These are phyloP conservation scores for Fragaria iinumae DNA, from an alignment of 306 rosid species.

Conservation along the genomic window DNA sequence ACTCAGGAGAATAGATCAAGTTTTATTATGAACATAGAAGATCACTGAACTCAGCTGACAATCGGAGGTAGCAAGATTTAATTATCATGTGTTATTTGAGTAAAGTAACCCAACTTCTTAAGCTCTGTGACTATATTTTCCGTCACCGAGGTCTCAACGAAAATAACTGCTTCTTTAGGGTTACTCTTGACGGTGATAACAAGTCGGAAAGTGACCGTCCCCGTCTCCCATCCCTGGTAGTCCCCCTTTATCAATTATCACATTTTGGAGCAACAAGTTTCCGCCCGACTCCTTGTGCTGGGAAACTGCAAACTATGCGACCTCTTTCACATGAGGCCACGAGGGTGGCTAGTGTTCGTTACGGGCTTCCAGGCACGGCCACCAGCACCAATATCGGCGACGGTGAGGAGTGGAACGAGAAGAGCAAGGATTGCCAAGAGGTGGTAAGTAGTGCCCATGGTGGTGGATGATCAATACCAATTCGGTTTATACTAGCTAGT, in stretches of 20 bases:
- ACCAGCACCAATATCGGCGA: neutral
- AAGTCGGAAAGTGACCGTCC: neutral
- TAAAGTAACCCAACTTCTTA: neutral
- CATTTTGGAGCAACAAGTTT: neutral
- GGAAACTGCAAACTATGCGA: neutral
- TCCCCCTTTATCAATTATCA: neutral
- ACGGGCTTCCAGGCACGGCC: neutral
- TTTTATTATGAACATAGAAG: neutral
- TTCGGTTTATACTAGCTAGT: neutral
- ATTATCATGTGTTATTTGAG: no score
- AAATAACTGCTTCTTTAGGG: neutral
- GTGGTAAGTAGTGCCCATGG: neutral
- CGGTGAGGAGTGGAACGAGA: neutral
- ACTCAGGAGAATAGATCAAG: neutral
- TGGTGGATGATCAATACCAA: no score
- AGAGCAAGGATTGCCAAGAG: neutral
- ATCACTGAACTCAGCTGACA: neutral
- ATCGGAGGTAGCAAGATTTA: neutral
- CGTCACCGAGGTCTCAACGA: neutral
- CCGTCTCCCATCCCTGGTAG: neutral
- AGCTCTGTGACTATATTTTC: neutral
- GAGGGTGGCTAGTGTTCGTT: neutral
- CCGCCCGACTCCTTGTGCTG: neutral
- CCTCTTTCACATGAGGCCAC: neutral
- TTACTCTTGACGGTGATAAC: neutral